Evolutionary conservation across 176 grass and related monocot genomes (phyloP).

Genomic region (barley (Hordeum vulgare)): DNA sequence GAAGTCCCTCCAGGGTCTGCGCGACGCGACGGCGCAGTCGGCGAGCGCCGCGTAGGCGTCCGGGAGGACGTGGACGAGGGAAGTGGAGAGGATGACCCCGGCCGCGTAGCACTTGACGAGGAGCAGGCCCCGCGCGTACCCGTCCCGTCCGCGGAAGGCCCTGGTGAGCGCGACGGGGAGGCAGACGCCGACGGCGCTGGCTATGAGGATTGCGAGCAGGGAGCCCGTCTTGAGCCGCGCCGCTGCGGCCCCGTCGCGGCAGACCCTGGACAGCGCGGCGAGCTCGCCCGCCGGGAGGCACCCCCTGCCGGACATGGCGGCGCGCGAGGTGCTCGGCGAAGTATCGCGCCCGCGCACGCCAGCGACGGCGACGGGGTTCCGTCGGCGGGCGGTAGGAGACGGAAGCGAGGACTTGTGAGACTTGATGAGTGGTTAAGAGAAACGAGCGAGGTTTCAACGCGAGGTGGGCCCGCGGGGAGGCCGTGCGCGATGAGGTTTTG

Average conservation of each 20-base stretch:
- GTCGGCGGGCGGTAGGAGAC: neutral
- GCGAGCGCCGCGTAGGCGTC: conserved; percentile 75
- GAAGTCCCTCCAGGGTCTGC: conserved; percentile 67
- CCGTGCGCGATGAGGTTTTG: neutral
- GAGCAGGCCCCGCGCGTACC: conserved; percentile 61
- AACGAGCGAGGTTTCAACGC: neutral
- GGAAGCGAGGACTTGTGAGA: neutral
- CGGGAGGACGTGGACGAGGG: conserved; percentile 94
- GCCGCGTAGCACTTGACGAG: conserved; percentile 97
- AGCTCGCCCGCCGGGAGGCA: conserved; percentile 16
- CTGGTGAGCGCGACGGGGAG: conserved; percentile 76
- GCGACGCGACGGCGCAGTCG: conserved; percentile 63
- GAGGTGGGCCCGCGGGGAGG: conserved; percentile 13
- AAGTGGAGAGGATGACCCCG: conserved; percentile 92
- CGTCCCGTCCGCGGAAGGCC: conserved; percentile 40
- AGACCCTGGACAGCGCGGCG: neutral
- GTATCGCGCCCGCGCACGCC: neutral
- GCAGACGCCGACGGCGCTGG: conserved; percentile 68
- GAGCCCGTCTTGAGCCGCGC: conserved; percentile 45
- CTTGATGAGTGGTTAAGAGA: conserved; percentile 6
- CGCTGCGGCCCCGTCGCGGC: conserved; percentile 42
- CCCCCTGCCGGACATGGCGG: conserved; percentile 29
- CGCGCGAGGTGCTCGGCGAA: conserved; percentile 1
- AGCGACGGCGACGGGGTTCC: neutral
- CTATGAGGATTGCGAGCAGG: conserved; percentile 51